Conservation (phyloP, 2,329 filamentous ascomycete species). For the Xylariaceae sp. region DNA sequence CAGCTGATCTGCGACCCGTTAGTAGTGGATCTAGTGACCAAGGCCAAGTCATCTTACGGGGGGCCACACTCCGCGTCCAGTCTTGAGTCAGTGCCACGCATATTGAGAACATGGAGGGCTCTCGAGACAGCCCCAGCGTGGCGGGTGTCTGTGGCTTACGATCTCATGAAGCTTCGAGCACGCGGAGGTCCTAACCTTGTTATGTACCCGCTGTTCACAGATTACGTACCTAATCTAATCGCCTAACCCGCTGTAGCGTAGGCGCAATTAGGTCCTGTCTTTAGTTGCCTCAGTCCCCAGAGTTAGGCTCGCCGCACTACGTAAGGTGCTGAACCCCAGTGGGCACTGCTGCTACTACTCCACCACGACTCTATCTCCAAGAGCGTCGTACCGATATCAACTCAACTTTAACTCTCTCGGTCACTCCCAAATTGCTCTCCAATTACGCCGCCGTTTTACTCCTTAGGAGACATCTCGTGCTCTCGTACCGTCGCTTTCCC, state of each 20-base stretch:
- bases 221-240: neutral
- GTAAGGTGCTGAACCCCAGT: neutral
- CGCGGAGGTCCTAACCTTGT: too few species aligned
- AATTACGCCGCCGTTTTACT: neutral
- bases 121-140: neutral
- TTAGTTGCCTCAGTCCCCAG: neutral
- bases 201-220: too few species aligned
- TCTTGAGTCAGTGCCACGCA: too few species aligned
- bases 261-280: neutral
- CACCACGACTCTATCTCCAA: constrained; percentile 11
- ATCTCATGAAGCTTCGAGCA: neutral
- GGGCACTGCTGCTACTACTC: neutral
- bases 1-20: neutral
- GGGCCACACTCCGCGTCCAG: neutral
- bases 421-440: neutral
- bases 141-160: neutral
- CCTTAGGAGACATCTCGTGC: neutral
- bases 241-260: neutral
- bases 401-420: neutral
- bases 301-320: neutral
- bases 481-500: constrained; percentile 1
- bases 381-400: neutral
- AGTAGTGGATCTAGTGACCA: neutral
- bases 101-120: too few species aligned
- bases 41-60: neutral